Evolutionary conservation across 2,329 filamentous ascomycete species (phyloP), one percentile per base, ranked within the genome.

Genomic region (Diaporthe longicolla): DNA sequence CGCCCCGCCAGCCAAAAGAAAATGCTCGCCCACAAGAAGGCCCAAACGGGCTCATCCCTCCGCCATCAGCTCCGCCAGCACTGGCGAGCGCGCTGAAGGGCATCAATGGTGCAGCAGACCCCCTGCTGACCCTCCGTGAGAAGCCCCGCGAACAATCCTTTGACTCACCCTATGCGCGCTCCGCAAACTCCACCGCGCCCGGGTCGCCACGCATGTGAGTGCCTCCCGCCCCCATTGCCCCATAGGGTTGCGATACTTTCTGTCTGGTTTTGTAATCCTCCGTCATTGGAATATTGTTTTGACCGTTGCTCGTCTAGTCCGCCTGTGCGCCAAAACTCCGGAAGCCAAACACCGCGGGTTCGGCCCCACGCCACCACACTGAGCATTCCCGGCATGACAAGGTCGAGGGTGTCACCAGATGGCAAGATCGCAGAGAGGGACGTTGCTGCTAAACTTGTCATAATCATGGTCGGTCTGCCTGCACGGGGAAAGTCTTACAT

Each of bases 401-500:
- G 95, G 80, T 98, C 96, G 75, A 95, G 95, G 81, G 95, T 97
- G 65, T 99, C 97, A 1, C 97, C 97, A 11, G 97, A 99, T 83
- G 97, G 97, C 78, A 92, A 94, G 79, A 99, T 99, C 78, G 93
- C 97, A 72, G 92, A 96, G 81, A 90, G 96, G 80, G 97, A 99
- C 88, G 94, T 99, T 66, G 97, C 95, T 66, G 94, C 97, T 54
- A 99, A 99, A 87, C 88, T 99, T 76, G 95, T 98, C 81, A 97
- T 99, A 79, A 92, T 99, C 82, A 99, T 99, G 97, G 97, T 99
- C 75, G 97, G 97, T 76, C 86, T 99, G 79, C 97, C 97, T 3
- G 97, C 97, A 13, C 89, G 97, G 79, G 97, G 97, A 81, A 99
- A 99, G 86, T 98, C 95, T 72, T 99, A 99, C 84, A 97, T 99